phyloP scores from a whole-genome alignment of 345 rosid species.

The Populus ilicifolia region DNA sequence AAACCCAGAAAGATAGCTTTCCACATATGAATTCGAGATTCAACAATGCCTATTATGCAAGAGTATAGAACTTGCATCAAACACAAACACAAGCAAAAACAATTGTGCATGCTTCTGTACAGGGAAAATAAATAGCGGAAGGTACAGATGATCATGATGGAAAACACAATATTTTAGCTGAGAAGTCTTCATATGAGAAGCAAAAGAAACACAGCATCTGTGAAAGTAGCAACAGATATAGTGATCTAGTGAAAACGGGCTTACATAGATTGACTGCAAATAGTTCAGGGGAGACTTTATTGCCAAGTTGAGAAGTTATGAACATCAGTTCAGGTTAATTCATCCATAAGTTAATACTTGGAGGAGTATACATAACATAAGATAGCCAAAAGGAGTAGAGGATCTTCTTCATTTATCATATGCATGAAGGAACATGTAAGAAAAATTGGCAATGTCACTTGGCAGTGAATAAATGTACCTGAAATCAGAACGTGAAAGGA shows the following conservation, averaged over 20 bases:
- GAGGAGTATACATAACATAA: background rate
- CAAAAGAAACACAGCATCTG: background rate
- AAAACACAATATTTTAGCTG: background rate
- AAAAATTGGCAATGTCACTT: slow-evolving; percentile 3
- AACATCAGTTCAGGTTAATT: background rate
- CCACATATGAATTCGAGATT: slow-evolving; percentile 4
- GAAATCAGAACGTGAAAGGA: slow-evolving; percentile 65
- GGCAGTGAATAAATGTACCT: slow-evolving; percentile 40
- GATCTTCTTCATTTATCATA: background rate
- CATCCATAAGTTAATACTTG: background rate
- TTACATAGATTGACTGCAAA: background rate
- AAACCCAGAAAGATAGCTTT: slow-evolving; percentile 1
- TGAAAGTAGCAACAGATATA: background rate
- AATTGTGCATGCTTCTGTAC: background rate
- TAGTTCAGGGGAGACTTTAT: background rate
- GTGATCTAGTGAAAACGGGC: background rate
- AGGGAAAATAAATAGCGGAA: background rate
- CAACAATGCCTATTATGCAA: background rate
- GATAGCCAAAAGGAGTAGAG: background rate
- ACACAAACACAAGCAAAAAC: background rate
- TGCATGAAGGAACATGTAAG: background rate
- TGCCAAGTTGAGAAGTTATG: background rate
- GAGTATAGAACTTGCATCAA: background rate
- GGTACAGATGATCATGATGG: background rate
- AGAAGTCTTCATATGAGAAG: background rate